phyloP scores from a whole-genome alignment of 305 asterid species.

The Plantago lanceolata region DNA sequence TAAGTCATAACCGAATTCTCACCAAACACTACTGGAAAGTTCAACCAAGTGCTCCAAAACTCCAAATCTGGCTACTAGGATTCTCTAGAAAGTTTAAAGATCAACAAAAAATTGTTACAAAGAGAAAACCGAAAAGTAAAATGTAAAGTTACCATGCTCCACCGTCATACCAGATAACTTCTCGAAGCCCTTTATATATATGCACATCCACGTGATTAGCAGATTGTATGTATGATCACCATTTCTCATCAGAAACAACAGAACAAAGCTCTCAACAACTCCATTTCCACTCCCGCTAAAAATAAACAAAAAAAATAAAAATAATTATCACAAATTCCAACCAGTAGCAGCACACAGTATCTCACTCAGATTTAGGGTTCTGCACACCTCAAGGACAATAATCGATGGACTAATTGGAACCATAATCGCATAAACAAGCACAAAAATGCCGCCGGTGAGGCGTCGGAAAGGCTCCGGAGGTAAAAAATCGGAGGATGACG shows the following conservation, averaged over 20 bases:
- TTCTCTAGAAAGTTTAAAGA: no score
- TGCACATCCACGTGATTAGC: not conserved
- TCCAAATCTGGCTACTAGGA: no score
- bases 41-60: no score
- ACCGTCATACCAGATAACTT: not conserved
- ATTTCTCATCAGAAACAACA: no score
- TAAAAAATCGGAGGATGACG: conserved; percentile 24
- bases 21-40: no score
- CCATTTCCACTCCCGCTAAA: not conserved
- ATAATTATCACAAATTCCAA: not conserved
- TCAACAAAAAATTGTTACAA: no score
- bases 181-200: not conserved
- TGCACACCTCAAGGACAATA: not conserved
- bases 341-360: not conserved
- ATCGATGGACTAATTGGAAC: not conserved
- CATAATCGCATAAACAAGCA: not conserved
- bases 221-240: not conserved
- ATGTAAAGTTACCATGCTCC: not conserved
- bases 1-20: no score
- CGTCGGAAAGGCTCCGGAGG: conserved; percentile 49
- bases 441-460: conserved; percentile 24
- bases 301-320: no score
- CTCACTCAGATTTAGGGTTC: not conserved
- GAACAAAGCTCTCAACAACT: not conserved
- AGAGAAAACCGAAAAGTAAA: no score